Evolutionary conservation across 805 yeast species (phyloP).

Genomic region (Scheffersomyces amazonensis): DNA sequence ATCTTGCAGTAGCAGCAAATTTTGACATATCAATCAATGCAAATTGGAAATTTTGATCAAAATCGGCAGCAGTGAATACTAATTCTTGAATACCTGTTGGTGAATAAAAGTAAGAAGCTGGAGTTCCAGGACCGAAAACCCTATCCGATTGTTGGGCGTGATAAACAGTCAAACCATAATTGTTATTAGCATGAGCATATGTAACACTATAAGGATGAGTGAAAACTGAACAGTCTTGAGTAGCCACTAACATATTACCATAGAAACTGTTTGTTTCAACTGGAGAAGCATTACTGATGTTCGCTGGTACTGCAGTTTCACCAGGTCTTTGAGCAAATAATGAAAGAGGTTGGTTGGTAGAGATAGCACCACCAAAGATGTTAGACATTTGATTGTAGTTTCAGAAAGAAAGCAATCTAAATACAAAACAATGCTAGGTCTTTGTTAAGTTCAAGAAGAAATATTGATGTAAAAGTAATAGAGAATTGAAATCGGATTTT

Average conservation of each 20-base stretch:
- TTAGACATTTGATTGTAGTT: too few relatives aligned
- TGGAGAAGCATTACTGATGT: conserved; percentile 8
- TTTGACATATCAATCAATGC: conserved; percentile 8
- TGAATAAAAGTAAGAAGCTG: conserved; percentile 12
- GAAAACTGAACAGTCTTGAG: conserved; percentile 11
- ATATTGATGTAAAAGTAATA: too few relatives aligned
- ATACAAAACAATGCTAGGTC: too few relatives aligned
- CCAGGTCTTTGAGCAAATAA: conserved; percentile 11
- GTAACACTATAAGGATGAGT: conserved; percentile 15
- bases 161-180: conserved; percentile 8
- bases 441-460: too few relatives aligned
- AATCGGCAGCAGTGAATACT: conserved; percentile 10
- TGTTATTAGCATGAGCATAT: conserved; percentile 4
- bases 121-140: conserved; percentile 10
- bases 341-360: conserved; percentile 10
- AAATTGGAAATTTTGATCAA: conserved; percentile 3
- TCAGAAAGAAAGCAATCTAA: too few relatives aligned
- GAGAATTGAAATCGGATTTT: too few relatives aligned
- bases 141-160: conserved; percentile 11
- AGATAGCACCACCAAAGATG: conserved; percentile 13
- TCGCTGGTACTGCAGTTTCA: conserved; percentile 10
- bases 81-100: conserved; percentile 14
- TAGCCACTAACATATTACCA: conserved; percentile 11
- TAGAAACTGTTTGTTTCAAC: conserved; percentile 15
- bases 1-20: conserved; percentile 12